Evolutionary conservation across 2,329 filamentous ascomycete genomes (phyloP).

Genomic region (Nigrograna mackinnonii): DNA sequence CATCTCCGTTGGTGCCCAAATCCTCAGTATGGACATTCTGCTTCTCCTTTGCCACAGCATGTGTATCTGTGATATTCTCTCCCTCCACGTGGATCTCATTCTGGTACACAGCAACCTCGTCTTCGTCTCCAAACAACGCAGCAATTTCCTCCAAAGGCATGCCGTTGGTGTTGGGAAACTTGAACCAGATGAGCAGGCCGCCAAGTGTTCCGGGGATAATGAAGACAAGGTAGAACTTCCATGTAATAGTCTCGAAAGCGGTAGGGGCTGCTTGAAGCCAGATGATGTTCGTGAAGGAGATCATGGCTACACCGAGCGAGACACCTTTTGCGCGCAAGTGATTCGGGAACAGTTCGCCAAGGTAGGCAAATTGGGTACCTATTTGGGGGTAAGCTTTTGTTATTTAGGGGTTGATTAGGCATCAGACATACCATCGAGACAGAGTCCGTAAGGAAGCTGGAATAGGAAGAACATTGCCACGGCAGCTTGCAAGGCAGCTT

Average conservation of each 20-base stretch:
- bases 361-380: slow-evolving; percentile 58
- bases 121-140: slow-evolving; percentile 52
- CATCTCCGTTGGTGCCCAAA: background rate
- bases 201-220: slow-evolving; percentile 36
- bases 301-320: slow-evolving; percentile 20
- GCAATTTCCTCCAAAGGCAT: slow-evolving; percentile 55
- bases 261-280: slow-evolving; percentile 58
- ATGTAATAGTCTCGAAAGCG: slow-evolving; percentile 21
- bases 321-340: slow-evolving; percentile 51
- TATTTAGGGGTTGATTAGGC: background rate
- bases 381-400: slow-evolving; percentile 32
- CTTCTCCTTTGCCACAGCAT: slow-evolving; percentile 13
- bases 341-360: slow-evolving; percentile 51
- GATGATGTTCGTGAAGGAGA: slow-evolving; percentile 42
- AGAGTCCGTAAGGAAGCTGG: slow-evolving; percentile 53
- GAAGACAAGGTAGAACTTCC: slow-evolving; percentile 28
- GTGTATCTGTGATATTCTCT: slow-evolving; percentile 10
- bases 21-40: slow-evolving; percentile 8
- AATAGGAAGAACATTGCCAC: slow-evolving; percentile 55
- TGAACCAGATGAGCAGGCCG: slow-evolving; percentile 53
- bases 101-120: slow-evolving; percentile 35
- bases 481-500: slow-evolving; percentile 42
- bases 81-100: slow-evolving; percentile 13
- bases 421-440: slow-evolving; percentile 53
- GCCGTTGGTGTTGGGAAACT: slow-evolving; percentile 59